Conservation (phyloP, 2,329 filamentous ascomycete genomes). For the Ascochyta fabae region DNA sequence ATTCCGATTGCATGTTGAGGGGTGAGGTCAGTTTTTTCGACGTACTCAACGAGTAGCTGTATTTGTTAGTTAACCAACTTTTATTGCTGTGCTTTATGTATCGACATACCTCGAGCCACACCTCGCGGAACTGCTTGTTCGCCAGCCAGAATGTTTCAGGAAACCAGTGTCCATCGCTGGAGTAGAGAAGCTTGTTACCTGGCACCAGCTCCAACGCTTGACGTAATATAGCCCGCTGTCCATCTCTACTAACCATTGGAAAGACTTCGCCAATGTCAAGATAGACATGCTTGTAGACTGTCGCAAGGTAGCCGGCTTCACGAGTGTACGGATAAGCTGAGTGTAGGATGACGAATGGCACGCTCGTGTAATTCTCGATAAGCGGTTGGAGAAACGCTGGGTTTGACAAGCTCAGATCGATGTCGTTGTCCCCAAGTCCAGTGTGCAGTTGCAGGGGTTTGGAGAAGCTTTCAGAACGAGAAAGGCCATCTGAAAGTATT, state of each 20-base stretch:
- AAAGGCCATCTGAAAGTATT: constrained; percentile 56
- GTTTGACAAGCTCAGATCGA: constrained; percentile 71
- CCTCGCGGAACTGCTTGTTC: constrained; percentile 73
- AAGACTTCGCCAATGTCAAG: constrained; percentile 85
- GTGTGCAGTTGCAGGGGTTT: constrained; percentile 88
- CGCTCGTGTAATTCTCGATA: constrained; percentile 70
- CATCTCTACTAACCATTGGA: constrained; percentile 76
- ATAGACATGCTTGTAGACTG: constrained; percentile 79
- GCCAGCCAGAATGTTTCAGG: constrained; percentile 80
- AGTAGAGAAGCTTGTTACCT: constrained; percentile 77
- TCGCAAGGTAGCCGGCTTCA: constrained; percentile 79
- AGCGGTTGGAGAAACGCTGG: constrained; percentile 77
- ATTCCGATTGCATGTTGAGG: constrained; percentile 67
- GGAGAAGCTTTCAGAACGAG: constrained; percentile 49
- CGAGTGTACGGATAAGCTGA: constrained; percentile 81
- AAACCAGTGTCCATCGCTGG: constrained; percentile 79
- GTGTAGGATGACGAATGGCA: constrained; percentile 80
- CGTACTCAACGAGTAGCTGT: constrained; percentile 70
- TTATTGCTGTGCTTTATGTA: background rate
- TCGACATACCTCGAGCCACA: constrained; percentile 66
- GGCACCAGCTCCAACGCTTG: constrained; percentile 79
- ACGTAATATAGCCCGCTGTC: constrained; percentile 73
- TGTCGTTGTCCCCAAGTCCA: constrained; percentile 80
- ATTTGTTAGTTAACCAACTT: constrained; percentile 1
- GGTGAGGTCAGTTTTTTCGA: constrained; percentile 67